A percentile compares a stretch with the other conserved stretches of the same genome.
Conservation (phyloP, 768 basidiomycete species). For the Pleurotus djamor region DNA sequence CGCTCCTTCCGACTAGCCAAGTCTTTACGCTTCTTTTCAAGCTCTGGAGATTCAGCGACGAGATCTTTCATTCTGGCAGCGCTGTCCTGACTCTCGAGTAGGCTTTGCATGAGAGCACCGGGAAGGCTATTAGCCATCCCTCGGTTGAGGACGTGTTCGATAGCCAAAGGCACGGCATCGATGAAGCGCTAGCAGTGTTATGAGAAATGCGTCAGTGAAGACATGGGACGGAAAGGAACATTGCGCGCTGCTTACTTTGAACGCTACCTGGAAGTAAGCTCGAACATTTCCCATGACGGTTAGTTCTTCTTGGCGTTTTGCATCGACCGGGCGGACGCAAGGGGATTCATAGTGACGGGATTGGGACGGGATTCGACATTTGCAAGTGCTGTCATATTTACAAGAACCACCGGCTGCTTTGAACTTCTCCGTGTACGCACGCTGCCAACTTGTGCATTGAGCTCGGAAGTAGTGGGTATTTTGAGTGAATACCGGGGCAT, state of each 20-base stretch:
- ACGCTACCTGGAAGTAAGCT: slow-evolving; percentile 55
- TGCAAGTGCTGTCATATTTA: too few species aligned
- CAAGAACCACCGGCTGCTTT: too few species aligned
- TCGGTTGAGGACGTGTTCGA: slow-evolving; percentile 43
- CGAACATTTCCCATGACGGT: slow-evolving; percentile 51
- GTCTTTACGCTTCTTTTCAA: slow-evolving; percentile 24
- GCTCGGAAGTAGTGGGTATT: slow-evolving; percentile 19
- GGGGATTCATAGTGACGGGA: neutral
- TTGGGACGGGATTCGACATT: neutral
- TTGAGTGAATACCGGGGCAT: slow-evolving; percentile 18
- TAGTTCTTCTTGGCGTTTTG: slow-evolving; percentile 33
- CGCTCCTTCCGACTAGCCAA: slow-evolving; percentile 22
- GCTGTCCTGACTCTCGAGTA: slow-evolving; percentile 12
- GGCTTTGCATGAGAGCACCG: slow-evolving; percentile 27
- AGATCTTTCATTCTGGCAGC: slow-evolving; percentile 23
- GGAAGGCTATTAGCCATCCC: slow-evolving; percentile 32
- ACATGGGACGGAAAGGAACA: neutral
- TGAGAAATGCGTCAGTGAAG: neutral
- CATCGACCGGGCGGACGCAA: neutral
- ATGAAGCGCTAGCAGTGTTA: slow-evolving; percentile 50
- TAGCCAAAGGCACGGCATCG: slow-evolving; percentile 49
- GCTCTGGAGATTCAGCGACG: slow-evolving; percentile 36
- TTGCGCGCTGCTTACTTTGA: slow-evolving; percentile 34
- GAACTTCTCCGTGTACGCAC: neutral
- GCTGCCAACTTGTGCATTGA: slow-evolving; percentile 20